phyloP scores from a whole-genome alignment of 2,329 filamentous ascomycete species.

The Sporothrix curviconia region DNA sequence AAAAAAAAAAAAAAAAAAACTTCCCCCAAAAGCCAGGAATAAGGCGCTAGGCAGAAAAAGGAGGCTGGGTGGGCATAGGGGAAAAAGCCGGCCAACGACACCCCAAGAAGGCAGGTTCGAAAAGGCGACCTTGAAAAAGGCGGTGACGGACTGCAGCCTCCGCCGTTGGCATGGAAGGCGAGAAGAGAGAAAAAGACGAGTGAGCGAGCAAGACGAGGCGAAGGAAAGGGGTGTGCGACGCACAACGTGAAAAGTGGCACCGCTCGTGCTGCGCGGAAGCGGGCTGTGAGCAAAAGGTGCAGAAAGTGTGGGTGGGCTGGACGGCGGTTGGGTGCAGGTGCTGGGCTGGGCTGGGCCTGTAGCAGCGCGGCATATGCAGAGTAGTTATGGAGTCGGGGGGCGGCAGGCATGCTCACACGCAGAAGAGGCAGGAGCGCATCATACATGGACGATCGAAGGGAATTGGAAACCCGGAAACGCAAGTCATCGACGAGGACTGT shows the following conservation, averaged over 20 bases:
- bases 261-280: background rate
- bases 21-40: no score
- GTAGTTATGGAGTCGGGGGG: background rate
- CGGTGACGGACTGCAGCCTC: background rate
- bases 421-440: background rate
- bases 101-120: background rate
- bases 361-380: background rate
- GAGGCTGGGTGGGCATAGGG: background rate
- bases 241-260: slow-evolving; percentile 3
- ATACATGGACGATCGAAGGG: background rate
- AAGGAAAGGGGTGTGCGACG: no score
- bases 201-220: no score
- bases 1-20: background rate
- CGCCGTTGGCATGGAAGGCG: no score
- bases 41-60: slow-evolving; percentile 7
- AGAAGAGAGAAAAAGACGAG: no score
- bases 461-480: background rate
- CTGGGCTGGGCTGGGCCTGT: background rate
- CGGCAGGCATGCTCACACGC: background rate
- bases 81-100: background rate
- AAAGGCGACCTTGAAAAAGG: no score
- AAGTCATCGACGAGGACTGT: background rate
- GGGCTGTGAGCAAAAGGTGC: background rate
- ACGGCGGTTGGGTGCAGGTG: background rate
- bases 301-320: background rate